Evolutionary conservation across 495 filamentous ascomycete species (phyloP).

Genomic region (Xanthoparmelia taractica): DNA sequence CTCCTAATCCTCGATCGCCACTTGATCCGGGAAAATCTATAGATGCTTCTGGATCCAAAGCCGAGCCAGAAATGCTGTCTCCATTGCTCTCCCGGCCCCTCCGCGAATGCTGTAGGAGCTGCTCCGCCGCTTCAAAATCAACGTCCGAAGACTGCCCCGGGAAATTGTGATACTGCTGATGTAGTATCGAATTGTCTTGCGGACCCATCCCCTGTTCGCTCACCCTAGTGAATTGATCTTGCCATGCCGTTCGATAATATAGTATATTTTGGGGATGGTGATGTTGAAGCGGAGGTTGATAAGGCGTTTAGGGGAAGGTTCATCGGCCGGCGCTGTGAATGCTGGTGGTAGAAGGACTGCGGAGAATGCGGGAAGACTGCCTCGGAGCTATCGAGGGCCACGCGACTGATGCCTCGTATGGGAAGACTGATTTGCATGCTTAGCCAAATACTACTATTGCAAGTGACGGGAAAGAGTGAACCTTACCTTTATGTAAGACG

Average conservation of each 20-base stretch:
- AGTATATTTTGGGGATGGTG: background rate
- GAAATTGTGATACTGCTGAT: slow-evolving; percentile 1
- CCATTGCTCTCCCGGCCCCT: slow-evolving; percentile 15
- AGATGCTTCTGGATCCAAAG: slow-evolving; percentile 2
- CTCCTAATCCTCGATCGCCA: slow-evolving; percentile 3
- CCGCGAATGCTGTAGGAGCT: slow-evolving; percentile 23
- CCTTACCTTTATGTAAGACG: background rate
- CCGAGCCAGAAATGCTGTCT: background rate
- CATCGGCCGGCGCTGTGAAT: background rate
- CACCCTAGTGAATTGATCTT: slow-evolving; percentile 13
- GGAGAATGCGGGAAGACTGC: background rate
- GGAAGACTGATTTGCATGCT: background rate
- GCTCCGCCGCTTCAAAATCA: slow-evolving; percentile 22
- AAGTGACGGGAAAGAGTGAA: background rate
- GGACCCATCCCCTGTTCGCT: slow-evolving; percentile 15
- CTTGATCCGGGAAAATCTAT: background rate
- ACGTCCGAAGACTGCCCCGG: slow-evolving; percentile 17
- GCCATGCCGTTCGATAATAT: slow-evolving; percentile 1
- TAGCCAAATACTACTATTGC: slow-evolving; percentile 6
- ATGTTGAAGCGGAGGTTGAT: background rate
- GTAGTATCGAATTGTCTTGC: slow-evolving; percentile 11
- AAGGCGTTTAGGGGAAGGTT: background rate
- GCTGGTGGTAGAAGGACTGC: background rate
- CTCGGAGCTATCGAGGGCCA: background rate
- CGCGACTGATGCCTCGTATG: background rate